These are phyloP conservation scores for Kuraishia hungarica DNA, from an alignment of 805 yeast species.

Conservation along the genomic window DNA sequence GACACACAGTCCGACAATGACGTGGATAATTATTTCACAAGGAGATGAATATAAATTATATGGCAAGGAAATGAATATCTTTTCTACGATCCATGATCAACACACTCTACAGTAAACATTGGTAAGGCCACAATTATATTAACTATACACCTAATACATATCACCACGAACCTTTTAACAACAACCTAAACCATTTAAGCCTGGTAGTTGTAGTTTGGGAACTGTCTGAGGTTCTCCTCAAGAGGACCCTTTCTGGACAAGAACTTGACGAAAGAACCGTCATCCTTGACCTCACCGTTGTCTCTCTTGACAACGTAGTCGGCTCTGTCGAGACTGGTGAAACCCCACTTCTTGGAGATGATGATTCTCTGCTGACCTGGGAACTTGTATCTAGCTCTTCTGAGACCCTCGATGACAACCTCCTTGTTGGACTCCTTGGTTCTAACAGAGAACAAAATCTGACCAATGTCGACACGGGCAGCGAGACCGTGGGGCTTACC, in stretches of 20 bases:
- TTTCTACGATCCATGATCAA: too few species aligned
- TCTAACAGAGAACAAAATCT: conserved; percentile 95
- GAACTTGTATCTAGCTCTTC: conserved; percentile 99
- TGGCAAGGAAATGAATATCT: too few species aligned
- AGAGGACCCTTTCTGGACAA: conserved; percentile 93
- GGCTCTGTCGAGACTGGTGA: conserved; percentile 97
- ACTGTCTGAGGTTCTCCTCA: conserved; percentile 82
- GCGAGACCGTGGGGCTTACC: conserved; percentile 99
- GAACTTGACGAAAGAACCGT: conserved; percentile 99
- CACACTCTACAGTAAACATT: too few species aligned
- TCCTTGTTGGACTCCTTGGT: conserved; percentile 97
- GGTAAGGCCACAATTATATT: too few species aligned
- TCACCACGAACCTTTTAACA: neutral
- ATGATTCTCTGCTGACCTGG: conserved; percentile 99
- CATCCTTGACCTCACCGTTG: conserved; percentile 98
- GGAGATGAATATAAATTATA: too few species aligned
- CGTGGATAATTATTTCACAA: too few species aligned
- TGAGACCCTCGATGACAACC: conserved; percentile 96
- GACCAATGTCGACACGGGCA: conserved; percentile 98
- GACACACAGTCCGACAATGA: too few species aligned
- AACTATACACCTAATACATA: neutral
- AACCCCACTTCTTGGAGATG: conserved; percentile 99
- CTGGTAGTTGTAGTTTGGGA: conserved; percentile 78
- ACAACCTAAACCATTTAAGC: neutral
- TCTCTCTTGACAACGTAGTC: conserved; percentile 92